phyloP scores from a whole-genome alignment of 2,329 filamentous ascomycete genomes.

The Paracoccidioides lutzii region DNA sequence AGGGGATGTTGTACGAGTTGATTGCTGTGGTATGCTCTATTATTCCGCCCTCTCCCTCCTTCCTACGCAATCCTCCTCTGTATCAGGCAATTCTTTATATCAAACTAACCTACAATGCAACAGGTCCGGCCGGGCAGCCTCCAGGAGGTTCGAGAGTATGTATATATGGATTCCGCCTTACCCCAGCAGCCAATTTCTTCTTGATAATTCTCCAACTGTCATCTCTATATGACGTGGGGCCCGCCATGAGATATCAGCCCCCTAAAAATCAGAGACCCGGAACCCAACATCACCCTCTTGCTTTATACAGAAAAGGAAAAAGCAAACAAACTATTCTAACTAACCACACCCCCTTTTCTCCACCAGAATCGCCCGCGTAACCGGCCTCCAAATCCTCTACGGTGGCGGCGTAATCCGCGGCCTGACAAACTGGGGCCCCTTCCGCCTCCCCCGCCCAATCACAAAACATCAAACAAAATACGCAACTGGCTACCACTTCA shows the following conservation, averaged over 20 bases:
- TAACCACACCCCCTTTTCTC: conserved; percentile 3
- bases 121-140: conserved; percentile 88
- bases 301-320: background rate
- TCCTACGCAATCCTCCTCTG: background rate
- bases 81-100: background rate
- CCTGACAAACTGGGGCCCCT: conserved; percentile 89
- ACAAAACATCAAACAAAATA: conserved; percentile 73
- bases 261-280: background rate
- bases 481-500: conserved; percentile 85
- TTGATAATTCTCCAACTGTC: background rate
- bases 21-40: conserved; percentile 68
- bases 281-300: background rate
- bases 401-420: conserved; percentile 82
- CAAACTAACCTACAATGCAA: background rate
- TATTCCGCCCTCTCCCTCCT: background rate
- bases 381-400: conserved; percentile 69
- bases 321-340: background rate
- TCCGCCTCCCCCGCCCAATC: conserved; percentile 67
- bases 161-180: conserved; percentile 10
- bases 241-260: background rate
- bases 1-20: conserved; percentile 84
- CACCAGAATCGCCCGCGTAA: conserved; percentile 69
- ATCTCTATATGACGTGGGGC: background rate
- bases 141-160: conserved; percentile 87
- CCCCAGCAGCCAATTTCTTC: background rate